Conservation (phyloP, 306 rosid genomes). For the Cicer pinnatifidum region DNA sequence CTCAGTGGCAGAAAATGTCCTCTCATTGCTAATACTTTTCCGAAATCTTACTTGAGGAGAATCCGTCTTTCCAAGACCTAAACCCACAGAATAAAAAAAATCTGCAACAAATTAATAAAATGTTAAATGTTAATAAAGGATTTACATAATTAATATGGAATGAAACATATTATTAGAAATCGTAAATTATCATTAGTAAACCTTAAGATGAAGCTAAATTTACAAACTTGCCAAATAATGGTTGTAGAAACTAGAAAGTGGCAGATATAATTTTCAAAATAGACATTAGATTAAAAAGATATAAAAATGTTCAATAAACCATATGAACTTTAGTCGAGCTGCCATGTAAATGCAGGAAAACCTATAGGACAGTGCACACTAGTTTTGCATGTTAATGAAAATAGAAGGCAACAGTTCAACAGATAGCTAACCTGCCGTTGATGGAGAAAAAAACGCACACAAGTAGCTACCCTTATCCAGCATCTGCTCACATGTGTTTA, state of each 20-base stretch:
- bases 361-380: not conserved
- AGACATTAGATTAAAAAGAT: not conserved
- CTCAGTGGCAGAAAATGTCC: slow-evolving; percentile 84
- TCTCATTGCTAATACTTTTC: slow-evolving; percentile 90
- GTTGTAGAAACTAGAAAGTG: slow-evolving; percentile 29
- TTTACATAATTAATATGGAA: slow-evolving; percentile 26
- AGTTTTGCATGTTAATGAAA: slow-evolving; percentile 40
- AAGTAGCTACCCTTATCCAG: slow-evolving; percentile 71
- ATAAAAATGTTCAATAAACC: not conserved
- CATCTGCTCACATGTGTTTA: slow-evolving; percentile 84
- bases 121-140: slow-evolving; percentile 33
- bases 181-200: slow-evolving; percentile 18
- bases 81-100: slow-evolving; percentile 85
- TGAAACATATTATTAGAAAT: slow-evolving; percentile 10
- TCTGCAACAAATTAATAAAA: slow-evolving; percentile 60
- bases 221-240: slow-evolving; percentile 9
- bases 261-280: slow-evolving; percentile 24
- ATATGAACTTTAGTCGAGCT: slow-evolving; percentile 29
- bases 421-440: slow-evolving; percentile 72
- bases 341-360: slow-evolving; percentile 34
- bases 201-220: slow-evolving; percentile 10
- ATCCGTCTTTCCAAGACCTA: slow-evolving; percentile 82
- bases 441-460: slow-evolving; percentile 79
- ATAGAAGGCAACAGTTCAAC: slow-evolving; percentile 25
- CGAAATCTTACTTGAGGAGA: slow-evolving; percentile 69